Conservation (phyloP, 106 monocot genomes). For the Platanthera guangdongensis region DNA sequence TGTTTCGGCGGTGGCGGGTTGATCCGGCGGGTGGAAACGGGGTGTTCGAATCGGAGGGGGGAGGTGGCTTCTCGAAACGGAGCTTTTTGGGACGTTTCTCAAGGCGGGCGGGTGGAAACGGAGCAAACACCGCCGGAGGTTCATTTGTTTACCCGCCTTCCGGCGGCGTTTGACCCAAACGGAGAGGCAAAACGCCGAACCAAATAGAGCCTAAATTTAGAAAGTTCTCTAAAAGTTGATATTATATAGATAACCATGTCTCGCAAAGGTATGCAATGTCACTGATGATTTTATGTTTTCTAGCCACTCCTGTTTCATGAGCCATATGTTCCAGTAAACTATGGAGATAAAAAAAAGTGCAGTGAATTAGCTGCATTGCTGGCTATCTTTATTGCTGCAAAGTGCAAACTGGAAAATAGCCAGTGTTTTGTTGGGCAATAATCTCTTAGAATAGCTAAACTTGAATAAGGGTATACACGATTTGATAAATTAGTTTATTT, state of each 20-base stretch:
- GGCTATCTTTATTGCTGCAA: neutral
- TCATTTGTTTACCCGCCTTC: too few species aligned
- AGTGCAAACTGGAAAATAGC: neutral
- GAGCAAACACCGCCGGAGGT: too few species aligned
- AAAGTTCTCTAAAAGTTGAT: neutral
- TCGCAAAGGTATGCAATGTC: neutral
- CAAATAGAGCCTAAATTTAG: neutral
- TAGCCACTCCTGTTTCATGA: neutral
- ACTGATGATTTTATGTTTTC: neutral
- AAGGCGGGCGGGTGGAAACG: too few species aligned
- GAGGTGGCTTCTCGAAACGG: too few species aligned
- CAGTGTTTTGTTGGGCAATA: neutral
- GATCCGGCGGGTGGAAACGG: too few species aligned
- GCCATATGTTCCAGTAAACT: neutral
- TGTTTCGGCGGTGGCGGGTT: too few species aligned
- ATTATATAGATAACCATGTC: neutral
- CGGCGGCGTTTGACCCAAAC: too few species aligned
- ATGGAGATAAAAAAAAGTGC: neutral
- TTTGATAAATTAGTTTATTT: neutral
- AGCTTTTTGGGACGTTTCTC: too few species aligned
- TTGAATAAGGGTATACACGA: neutral
- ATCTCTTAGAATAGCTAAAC: neutral
- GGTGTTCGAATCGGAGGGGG: too few species aligned
- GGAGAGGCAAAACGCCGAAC: too few species aligned
- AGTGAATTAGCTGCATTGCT: neutral